Percentiles rank a stretch among this genome's conserved stretches.
Evolutionary conservation across 345 rosid genomes (phyloP).

Genomic region (Eucalyptus pauciflora): DNA sequence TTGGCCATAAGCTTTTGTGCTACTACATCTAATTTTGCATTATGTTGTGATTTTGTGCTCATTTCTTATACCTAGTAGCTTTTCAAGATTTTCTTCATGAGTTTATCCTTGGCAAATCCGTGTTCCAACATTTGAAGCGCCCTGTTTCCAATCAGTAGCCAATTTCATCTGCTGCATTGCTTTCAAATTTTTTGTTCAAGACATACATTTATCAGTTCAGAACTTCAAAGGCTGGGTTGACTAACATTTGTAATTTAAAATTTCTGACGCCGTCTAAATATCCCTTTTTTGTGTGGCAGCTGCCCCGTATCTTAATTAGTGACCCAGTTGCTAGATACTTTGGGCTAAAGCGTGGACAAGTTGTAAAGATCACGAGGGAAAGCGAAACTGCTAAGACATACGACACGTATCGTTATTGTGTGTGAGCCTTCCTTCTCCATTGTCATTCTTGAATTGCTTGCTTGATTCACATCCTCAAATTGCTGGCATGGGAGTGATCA

Average conservation of each 20-base stretch:
- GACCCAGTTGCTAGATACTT: slow-evolving; percentile 17
- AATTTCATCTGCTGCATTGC: neutral
- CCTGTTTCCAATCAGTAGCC: neutral
- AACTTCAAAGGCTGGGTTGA: neutral
- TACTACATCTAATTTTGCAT: neutral
- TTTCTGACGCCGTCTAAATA: neutral
- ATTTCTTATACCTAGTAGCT: neutral
- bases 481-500: neutral
- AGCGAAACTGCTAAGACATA: slow-evolving; percentile 23
- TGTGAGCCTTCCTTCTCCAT: neutral
- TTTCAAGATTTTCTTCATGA: neutral
- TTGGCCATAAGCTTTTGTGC: neutral
- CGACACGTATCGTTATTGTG: slow-evolving; percentile 12
- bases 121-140: neutral
- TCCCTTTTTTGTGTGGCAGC: neutral
- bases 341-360: slow-evolving; percentile 23
- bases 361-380: slow-evolving; percentile 16
- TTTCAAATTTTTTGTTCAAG: neutral
- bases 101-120: neutral
- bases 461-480: neutral
- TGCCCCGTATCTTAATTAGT: slow-evolving; percentile 16
- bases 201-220: neutral
- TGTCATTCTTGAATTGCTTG: neutral
- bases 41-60: neutral
- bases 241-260: neutral